phyloP scores from a whole-genome alignment of 768 basidiomycete genomes.

The Psilocybe sp. region DNA sequence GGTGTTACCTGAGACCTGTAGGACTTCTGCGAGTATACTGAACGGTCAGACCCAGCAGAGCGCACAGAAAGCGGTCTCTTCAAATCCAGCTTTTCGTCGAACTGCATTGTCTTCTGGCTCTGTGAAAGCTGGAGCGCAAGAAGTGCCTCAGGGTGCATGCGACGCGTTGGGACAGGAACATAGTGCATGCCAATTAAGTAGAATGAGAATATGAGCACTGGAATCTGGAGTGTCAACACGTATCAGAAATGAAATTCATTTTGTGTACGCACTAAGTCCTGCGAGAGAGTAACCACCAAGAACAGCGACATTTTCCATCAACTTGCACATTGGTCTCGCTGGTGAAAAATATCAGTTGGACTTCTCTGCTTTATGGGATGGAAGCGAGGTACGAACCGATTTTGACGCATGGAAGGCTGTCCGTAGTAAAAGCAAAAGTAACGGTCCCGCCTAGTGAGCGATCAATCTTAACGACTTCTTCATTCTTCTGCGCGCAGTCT shows the following conservation, averaged over 20 bases:
- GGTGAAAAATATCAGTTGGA: slow-evolving; percentile 13
- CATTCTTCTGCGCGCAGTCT: background rate
- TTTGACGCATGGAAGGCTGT: slow-evolving; percentile 32
- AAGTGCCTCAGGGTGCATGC: slow-evolving; percentile 20
- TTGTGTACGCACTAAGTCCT: slow-evolving; percentile 29
- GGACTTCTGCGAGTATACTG: slow-evolving; percentile 17
- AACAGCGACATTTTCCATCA: slow-evolving; percentile 23
- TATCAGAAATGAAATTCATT: too few relatives aligned
- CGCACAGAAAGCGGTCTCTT: slow-evolving; percentile 4
- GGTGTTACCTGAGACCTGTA: slow-evolving; percentile 11
- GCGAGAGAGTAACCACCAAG: slow-evolving; percentile 29
- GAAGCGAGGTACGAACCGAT: slow-evolving; percentile 21
- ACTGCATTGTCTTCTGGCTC: slow-evolving; percentile 8
- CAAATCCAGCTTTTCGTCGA: slow-evolving; percentile 16
- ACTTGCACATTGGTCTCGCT: slow-evolving; percentile 26
- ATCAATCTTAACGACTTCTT: background rate
- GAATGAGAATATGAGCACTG: slow-evolving; percentile 27
- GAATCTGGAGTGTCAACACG: background rate
- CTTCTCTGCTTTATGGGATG: background rate
- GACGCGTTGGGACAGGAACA: slow-evolving; percentile 21
- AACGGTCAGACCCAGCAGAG: slow-evolving; percentile 9
- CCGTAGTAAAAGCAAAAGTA: slow-evolving; percentile 25
- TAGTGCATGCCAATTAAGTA: slow-evolving; percentile 27
- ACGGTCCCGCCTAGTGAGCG: slow-evolving; percentile 27
- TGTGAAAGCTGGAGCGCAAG: slow-evolving; percentile 13